phyloP scores from a whole-genome alignment of 2,329 filamentous ascomycete species.

The Tolypocladium inflatum region DNA sequence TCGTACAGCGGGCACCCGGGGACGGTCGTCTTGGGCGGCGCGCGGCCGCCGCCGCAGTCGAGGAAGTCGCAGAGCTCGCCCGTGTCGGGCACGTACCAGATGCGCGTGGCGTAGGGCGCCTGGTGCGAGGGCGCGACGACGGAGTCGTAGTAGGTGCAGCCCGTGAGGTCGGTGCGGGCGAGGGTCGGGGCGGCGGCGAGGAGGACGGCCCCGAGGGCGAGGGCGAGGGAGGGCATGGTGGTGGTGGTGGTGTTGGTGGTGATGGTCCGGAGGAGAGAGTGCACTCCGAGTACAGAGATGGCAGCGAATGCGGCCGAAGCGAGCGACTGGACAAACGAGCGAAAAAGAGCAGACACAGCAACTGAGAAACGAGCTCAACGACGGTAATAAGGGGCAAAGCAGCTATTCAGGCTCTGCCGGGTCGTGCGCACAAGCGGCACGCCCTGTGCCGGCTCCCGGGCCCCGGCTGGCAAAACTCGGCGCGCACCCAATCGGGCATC shows the following conservation, averaged over 20 bases:
- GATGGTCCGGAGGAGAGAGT: neutral
- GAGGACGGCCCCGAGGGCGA: slow-evolving; percentile 14
- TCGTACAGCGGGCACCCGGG: slow-evolving; percentile 49
- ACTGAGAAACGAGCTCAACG: neutral
- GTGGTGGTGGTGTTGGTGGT: neutral
- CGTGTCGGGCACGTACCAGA: slow-evolving; percentile 53
- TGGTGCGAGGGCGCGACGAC: slow-evolving; percentile 17
- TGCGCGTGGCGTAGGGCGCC: slow-evolving; percentile 31
- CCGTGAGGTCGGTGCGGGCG: slow-evolving; percentile 35
- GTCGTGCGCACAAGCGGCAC: neutral
- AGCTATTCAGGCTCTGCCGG: neutral
- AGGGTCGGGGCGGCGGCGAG: slow-evolving; percentile 21
- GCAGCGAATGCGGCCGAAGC: neutral
- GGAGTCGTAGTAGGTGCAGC: slow-evolving; percentile 32
- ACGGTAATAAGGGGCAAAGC: neutral
- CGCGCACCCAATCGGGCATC: neutral
- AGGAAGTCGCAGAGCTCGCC: slow-evolving; percentile 55
- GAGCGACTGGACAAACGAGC: neutral
- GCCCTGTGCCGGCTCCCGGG: neutral
- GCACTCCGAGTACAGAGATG: neutral
- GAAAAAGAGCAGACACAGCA: neutral
- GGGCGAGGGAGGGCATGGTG: slow-evolving; percentile 15
- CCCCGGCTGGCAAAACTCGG: neutral
- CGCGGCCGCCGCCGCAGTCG: slow-evolving; percentile 59
- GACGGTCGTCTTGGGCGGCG: slow-evolving; percentile 52